Percentiles rank a stretch among this genome's conserved stretches.
Evolutionary conservation across 768 basidiomycete genomes (phyloP).

Genomic region (Coprinellus micaceus): DNA sequence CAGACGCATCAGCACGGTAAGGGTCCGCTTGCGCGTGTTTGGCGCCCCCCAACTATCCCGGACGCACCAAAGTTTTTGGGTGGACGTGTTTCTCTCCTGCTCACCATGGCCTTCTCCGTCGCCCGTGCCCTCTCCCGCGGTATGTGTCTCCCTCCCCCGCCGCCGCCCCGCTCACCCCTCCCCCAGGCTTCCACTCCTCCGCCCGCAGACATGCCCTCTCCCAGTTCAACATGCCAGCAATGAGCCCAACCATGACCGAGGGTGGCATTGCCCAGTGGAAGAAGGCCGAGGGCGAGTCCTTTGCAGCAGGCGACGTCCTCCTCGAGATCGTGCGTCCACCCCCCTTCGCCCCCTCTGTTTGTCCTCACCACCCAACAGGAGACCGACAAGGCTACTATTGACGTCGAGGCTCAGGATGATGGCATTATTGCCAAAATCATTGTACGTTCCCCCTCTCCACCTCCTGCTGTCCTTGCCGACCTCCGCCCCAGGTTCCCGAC

Average conservation of each 20-base stretch:
- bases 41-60: slow-evolving; percentile 25
- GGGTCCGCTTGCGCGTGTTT: slow-evolving; percentile 31
- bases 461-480: not conserved
- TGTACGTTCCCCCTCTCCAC: slow-evolving; percentile 43
- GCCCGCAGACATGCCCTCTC: slow-evolving; percentile 73
- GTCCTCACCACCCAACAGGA: slow-evolving; percentile 50
- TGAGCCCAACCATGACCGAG: slow-evolving; percentile 99
- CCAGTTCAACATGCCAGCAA: slow-evolving; percentile 94
- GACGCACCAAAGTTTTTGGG: slow-evolving; percentile 11
- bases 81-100: slow-evolving; percentile 17
- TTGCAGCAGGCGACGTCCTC: slow-evolving; percentile 86
- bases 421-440: slow-evolving; percentile 96
- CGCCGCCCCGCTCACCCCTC: not conserved
- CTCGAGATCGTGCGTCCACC: slow-evolving; percentile 79
- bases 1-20: slow-evolving; percentile 11
- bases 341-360: not conserved
- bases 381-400: slow-evolving; percentile 99
- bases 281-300: slow-evolving; percentile 91
- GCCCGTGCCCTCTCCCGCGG: slow-evolving; percentile 66
- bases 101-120: slow-evolving; percentile 57
- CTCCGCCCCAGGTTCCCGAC: slow-evolving; percentile 76
- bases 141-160: slow-evolving; percentile 29
- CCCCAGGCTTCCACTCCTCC: slow-evolving; percentile 80
- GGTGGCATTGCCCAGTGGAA: slow-evolving; percentile 98
- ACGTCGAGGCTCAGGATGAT: slow-evolving; percentile 98